These are phyloP conservation scores for Platanthera guangdongensis DNA, from an alignment of 106 monocot genomes.

Conservation along the genomic window DNA sequence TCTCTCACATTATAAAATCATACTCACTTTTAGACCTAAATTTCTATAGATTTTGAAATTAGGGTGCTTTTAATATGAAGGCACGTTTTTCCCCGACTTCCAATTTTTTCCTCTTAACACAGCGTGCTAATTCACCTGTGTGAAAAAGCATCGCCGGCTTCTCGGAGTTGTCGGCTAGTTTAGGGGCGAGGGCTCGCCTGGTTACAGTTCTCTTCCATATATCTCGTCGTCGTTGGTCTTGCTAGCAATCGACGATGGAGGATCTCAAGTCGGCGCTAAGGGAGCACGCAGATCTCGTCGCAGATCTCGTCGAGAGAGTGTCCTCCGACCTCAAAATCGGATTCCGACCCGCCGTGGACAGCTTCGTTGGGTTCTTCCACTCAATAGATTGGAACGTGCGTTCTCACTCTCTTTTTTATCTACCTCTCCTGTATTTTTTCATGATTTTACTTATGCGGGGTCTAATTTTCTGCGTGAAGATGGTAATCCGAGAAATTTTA, in stretches of 20 bases:
- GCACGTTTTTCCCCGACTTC: too few relatives aligned
- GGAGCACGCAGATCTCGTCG: slow-evolving; percentile 62
- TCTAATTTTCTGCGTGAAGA: neutral
- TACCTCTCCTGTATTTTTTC: neutral
- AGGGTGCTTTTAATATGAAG: too few relatives aligned
- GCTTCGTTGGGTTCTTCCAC: slow-evolving; percentile 71
- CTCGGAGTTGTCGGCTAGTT: too few relatives aligned
- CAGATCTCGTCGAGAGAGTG: slow-evolving; percentile 47
- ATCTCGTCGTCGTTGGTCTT: neutral
- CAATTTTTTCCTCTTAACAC: too few relatives aligned
- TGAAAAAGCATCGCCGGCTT: too few relatives aligned
- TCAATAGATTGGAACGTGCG: slow-evolving; percentile 73
- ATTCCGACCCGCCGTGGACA: slow-evolving; percentile 49
- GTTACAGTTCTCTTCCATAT: too few relatives aligned
- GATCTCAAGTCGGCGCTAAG: slow-evolving; percentile 54
- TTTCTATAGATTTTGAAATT: too few relatives aligned
- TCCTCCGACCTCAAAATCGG: slow-evolving; percentile 58
- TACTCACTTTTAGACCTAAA: too few relatives aligned
- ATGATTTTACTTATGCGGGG: neutral
- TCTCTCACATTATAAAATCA: too few relatives aligned
- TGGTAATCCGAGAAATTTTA: neutral
- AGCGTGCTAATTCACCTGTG: too few relatives aligned
- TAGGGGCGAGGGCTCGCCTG: too few relatives aligned
- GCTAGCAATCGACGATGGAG: slow-evolving; percentile 27
- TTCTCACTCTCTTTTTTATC: neutral